Conservation (phyloP, 2,329 filamentous ascomycete genomes). For the Fusarium lateritium region DNA sequence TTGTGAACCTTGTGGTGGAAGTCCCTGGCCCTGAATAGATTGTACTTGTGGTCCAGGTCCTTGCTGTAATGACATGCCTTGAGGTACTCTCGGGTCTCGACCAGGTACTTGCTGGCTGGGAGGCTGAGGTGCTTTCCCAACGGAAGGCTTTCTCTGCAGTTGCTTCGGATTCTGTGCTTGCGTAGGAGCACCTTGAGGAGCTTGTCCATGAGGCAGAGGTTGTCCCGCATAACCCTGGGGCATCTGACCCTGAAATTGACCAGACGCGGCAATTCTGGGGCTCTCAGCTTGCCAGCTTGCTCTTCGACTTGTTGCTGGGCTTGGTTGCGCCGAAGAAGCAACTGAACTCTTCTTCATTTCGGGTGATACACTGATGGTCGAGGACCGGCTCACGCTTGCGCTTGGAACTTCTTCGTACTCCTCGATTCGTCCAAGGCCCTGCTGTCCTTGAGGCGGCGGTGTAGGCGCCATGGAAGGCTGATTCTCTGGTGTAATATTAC, state of each 20-base stretch:
- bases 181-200: conserved; percentile 8
- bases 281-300: conserved; percentile 43
- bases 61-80: conserved; percentile 16
- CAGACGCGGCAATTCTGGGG: conserved; percentile 20
- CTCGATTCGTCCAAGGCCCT: conserved; percentile 45
- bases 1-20: conserved; percentile 13
- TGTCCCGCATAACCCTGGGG: conserved; percentile 25
- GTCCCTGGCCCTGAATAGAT: conserved; percentile 13
- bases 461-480: conserved; percentile 15
- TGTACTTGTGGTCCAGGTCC: conserved; percentile 16
- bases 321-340: conserved; percentile 36
- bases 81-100: conserved; percentile 14
- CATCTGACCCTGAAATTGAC: conserved; percentile 25
- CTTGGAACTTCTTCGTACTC: conserved; percentile 45
- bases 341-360: conserved; percentile 36
- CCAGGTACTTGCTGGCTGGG: conserved; percentile 27
- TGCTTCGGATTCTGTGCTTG: conserved; percentile 28
- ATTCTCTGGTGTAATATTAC: conserved; percentile 14
- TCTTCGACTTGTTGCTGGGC: conserved; percentile 40
- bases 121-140: conserved; percentile 19
- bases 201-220: conserved; percentile 10
- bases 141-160: conserved; percentile 42
- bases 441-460: conserved; percentile 35
- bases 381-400: conserved; percentile 36
- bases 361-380: conserved; percentile 30